These are phyloP conservation scores for Pseudogymnoascus sp. DNA, from an alignment of 2,329 filamentous ascomycete species.

Conservation along the genomic window DNA sequence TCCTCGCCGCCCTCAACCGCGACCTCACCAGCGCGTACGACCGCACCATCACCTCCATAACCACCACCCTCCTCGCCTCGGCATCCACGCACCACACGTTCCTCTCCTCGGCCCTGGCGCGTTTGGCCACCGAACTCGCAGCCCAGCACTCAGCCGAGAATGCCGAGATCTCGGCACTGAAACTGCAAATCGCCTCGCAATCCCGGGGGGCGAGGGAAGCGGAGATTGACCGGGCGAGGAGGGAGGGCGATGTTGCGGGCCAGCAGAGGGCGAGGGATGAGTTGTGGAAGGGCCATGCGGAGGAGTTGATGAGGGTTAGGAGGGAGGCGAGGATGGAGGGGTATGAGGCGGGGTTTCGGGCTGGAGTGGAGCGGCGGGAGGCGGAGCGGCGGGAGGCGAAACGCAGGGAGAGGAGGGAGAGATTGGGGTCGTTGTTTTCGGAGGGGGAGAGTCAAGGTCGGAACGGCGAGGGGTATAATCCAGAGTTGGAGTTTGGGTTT, in stretches of 20 bases:
- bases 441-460: neutral
- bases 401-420: neutral
- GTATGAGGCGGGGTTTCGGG: neutral
- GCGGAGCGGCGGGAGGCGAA: neutral
- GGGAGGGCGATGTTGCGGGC: neutral
- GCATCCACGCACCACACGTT: neutral
- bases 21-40: neutral
- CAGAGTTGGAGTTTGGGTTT: neutral
- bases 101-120: neutral
- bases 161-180: neutral
- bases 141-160: neutral
- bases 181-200: neutral
- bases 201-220: neutral
- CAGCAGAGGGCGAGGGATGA: neutral
- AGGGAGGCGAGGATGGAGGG: neutral
- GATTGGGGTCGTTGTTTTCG: neutral
- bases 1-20: neutral
- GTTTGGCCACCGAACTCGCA: neutral
- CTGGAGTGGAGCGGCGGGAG: neutral
- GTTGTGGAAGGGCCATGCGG: neutral
- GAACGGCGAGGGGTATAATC: neutral
- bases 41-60: neutral
- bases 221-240: neutral
- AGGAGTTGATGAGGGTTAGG: neutral
- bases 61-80: neutral